Conservation (phyloP, 306 rosid genomes). For the Inga leiocalycina region DNA sequence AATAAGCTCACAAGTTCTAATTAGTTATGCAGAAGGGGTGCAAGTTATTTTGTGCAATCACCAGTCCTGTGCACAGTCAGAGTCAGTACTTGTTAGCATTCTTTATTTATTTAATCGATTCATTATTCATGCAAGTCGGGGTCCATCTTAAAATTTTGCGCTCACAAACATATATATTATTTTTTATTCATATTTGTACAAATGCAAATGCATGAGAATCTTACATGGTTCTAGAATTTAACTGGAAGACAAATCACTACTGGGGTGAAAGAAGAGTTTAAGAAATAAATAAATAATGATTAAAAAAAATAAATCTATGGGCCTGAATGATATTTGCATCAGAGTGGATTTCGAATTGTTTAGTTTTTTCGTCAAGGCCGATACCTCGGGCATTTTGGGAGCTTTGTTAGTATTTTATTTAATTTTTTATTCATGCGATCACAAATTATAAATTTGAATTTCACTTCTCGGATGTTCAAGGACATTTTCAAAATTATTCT, state of each 20-base stretch:
- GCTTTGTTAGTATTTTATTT: neutral
- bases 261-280: neutral
- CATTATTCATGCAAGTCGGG: neutral
- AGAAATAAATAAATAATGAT: neutral
- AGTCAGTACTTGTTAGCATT: neutral
- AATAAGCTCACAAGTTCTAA: neutral
- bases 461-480: neutral
- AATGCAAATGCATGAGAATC: neutral
- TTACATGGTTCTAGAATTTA: neutral
- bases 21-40: neutral
- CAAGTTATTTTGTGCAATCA: neutral
- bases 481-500: neutral
- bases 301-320: neutral
- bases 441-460: too few species aligned
- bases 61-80: neutral
- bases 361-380: neutral
- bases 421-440: neutral
- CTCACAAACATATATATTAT: neutral
- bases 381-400: neutral
- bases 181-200: neutral
- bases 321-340: neutral
- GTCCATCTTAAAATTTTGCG: neutral
- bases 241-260: neutral
- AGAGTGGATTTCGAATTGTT: neutral
- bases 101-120: neutral